Base-by-base conservation (phyloP, 2,329 filamentous ascomycete species). In the Xylaria polymorpha region DNA sequence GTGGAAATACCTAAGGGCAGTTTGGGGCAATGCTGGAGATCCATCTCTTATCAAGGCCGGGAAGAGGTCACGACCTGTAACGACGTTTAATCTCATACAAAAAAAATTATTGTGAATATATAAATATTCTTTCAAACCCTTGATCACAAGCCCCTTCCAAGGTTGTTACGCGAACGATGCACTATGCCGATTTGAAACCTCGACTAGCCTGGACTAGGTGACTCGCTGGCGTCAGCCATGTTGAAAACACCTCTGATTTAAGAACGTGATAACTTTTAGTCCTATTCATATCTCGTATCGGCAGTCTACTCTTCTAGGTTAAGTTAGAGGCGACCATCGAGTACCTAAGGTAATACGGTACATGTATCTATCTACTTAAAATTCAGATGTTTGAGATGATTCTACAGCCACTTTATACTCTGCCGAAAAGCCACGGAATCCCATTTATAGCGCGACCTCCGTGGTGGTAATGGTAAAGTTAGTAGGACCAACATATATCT, bases 401-500 rank as follows among this genome's bases (percentile, higher is more conserved):
- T 44, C 4, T 63, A 63, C 37, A 57, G 15, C 15, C 18, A 32
- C 10, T 12, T 56, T 12, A 46, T 29, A 7, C n/a, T 50, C 43
- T 32, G 25, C 51, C 22, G 35, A 25, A 35, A 22, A 39, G 29
- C 32, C 2, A 20, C n/a, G 1, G 50, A 35, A 12, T 32, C 12
- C 12, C 7, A 12, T n/a, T 67, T 4, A 69, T 32, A 69, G 15
- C 1, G 67, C 15, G 39, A 69, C 67, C 46, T 69, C 59, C 5
- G 14, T 29, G 20, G 64, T 41, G 3, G 29, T 41, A 12, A 69
- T 63, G n/a, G 63, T 69, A 12, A 69, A 69, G 3, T 69, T 67
- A 0, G 37, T 18, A 37, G 67, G 67, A 15, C 67, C 67, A n/a
- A 57, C 35, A 12, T 69, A 69, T 44, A n/a, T 48, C 59, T 69